Evolutionary conservation across 2,329 filamentous ascomycete genomes (phyloP).

Genomic region (Neurospora crassa): DNA sequence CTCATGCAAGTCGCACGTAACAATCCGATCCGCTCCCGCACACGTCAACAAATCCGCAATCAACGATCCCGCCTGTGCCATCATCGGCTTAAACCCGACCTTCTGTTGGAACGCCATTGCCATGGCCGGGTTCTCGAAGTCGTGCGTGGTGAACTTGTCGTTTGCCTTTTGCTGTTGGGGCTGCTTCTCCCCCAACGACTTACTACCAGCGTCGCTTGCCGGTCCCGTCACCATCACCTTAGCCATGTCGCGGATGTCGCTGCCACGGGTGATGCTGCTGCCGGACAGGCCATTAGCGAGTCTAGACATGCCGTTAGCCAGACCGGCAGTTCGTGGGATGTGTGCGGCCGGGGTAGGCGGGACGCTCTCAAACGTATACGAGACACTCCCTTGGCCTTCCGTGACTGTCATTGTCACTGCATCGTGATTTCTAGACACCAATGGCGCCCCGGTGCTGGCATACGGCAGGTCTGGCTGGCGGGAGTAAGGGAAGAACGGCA

Average conservation of each 20-base stretch:
- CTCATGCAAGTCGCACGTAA: conserved; percentile 60
- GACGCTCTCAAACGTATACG: conserved; percentile 81
- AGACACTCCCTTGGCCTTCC: conserved; percentile 33
- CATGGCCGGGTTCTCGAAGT: conserved; percentile 50
- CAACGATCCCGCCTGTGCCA: conserved; percentile 90
- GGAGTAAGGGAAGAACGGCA: conserved; percentile 94
- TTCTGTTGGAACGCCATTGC: conserved; percentile 61
- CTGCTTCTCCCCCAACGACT: conserved; percentile 4
- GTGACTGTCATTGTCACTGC: not conserved
- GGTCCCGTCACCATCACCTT: conserved; percentile 22
- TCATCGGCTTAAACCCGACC: conserved; percentile 96
- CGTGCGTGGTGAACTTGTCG: conserved; percentile 47
- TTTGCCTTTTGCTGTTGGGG: not conserved
- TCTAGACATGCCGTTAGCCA: conserved; percentile 43
- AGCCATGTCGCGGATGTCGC: conserved; percentile 65
- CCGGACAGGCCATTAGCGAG: not conserved
- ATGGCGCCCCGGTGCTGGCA: conserved; percentile 85
- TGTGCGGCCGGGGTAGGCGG: conserved; percentile 74
- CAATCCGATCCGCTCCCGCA: conserved; percentile 65
- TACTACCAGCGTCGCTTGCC: not conserved
- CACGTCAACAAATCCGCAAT: conserved; percentile 91
- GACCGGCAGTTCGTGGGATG: conserved; percentile 52
- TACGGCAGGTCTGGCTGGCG: conserved; percentile 94
- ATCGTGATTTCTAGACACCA: conserved; percentile 34
- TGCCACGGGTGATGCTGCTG: conserved; percentile 14